Evolutionary conservation across 1,139 yeast species (phyloP).

Genomic region (Yamadazyma pseudoaaseri): DNA sequence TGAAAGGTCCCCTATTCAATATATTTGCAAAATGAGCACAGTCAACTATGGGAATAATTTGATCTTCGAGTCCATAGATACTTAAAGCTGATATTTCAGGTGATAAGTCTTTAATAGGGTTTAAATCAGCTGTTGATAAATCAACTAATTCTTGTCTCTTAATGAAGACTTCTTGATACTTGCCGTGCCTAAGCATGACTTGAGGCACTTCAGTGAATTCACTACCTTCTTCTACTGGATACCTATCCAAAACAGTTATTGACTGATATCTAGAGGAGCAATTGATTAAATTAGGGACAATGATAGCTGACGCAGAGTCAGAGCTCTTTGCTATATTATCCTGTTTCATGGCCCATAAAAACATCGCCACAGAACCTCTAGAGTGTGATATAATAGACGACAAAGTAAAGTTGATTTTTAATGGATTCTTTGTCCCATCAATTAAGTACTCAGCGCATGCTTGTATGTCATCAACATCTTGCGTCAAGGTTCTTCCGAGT

Average conservation of each 20-base stretch:
- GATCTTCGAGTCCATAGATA: slow-evolving; percentile 70
- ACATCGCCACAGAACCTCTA: slow-evolving; percentile 77
- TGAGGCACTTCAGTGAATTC: slow-evolving; percentile 26
- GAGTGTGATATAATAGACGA: slow-evolving; percentile 72
- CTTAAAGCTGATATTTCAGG: slow-evolving; percentile 56
- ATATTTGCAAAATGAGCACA: slow-evolving; percentile 56
- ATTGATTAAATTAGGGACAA: slow-evolving; percentile 66
- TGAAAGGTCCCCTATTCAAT: slow-evolving; percentile 48
- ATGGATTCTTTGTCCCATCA: slow-evolving; percentile 33
- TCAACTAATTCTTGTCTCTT: slow-evolving; percentile 54
- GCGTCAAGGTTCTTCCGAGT: slow-evolving; percentile 55
- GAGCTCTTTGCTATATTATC: slow-evolving; percentile 29
- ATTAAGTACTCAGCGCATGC: slow-evolving; percentile 47
- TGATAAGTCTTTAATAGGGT: slow-evolving; percentile 40
- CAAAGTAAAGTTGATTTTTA: slow-evolving; percentile 42
- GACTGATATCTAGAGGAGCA: slow-evolving; percentile 64
- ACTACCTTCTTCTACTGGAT: slow-evolving; percentile 17
- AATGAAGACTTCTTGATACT: slow-evolving; percentile 34
- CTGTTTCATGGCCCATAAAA: slow-evolving; percentile 61
- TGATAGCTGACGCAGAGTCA: slow-evolving; percentile 22
- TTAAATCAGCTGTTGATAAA: slow-evolving; percentile 52
- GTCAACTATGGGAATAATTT: slow-evolving; percentile 64
- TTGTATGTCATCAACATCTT: slow-evolving; percentile 70
- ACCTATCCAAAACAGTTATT: slow-evolving; percentile 36
- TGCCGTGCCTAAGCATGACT: slow-evolving; percentile 50